Base-by-base conservation (phyloP, 2,329 filamentous ascomycete species). In the Trichothecium sympodiale region DNA sequence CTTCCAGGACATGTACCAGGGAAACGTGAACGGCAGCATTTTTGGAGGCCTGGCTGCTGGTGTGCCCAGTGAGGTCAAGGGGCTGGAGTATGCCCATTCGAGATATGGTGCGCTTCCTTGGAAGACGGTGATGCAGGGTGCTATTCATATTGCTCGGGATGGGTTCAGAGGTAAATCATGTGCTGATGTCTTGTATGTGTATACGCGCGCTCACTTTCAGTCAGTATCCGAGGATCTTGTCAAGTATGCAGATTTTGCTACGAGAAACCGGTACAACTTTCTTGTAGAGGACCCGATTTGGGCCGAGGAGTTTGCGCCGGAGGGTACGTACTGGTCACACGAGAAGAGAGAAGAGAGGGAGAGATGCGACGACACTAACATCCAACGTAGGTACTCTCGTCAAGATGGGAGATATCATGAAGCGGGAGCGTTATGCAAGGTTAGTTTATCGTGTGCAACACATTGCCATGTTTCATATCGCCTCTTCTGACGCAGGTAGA, bases 301-400 rank as follows among this genome's bases (percentile, higher is more conserved):
- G 81, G 85, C 88, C 0, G 56, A 83, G 33, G 89, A 95, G 52
- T 95, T 95, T 60, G 87, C 86, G 3, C 86, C 86, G 0, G 77
- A 88, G 41, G 89, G 66, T 63, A 38, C 14, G 42, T 33, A 15
- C 8, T 8, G n/a, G n/a, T n/a, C n/a, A n/a, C n/a, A n/a, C n/a
- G n/a, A n/a, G n/a, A n/a, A n/a, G n/a, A n/a, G n/a, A n/a, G n/a
- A n/a, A n/a, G n/a, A n/a, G n/a, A n/a, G n/a, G n/a, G n/a, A n/a
- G n/a, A n/a, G n/a, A n/a, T n/a, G n/a, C n/a, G n/a, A 9, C n/a
- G 12, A 35, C 3, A 26, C 29, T 20, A 26, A 30, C 29, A 16
- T 14, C 1, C 13, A 26, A 9, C 31, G 3, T 26, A 65, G 63
- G 87, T 4, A 80, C 70, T 0, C 64, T 84, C 3, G 48, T 94